Base-by-base conservation (phyloP, 371 early-diverging fungal genomes). In the Mortierella sp. region DNA sequence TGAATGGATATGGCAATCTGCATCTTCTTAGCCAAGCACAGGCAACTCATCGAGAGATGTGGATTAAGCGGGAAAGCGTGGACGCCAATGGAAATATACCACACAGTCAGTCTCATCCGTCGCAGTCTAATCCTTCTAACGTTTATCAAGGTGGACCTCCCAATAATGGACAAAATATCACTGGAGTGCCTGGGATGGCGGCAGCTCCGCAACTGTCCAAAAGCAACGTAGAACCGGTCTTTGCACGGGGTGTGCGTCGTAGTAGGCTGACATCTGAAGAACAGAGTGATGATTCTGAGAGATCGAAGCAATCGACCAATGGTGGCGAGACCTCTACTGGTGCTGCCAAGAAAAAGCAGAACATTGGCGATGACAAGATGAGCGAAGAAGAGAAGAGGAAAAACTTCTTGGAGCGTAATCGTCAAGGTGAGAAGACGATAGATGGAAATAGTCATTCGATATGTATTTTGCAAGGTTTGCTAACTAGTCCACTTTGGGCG, bases 351-450 rank as follows among this genome's bases (percentile, higher is more conserved):
- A 73, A 68, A 60, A 68, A 56, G 32, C 41, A 50, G 24, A 58
- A 56, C 17, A 48, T 63, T 23, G 60, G 44, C 0, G 66, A 72
- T 24, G 66, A 72, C 2, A 66, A 62, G 55, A 72, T 83, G 71
- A 82, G 85, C 6, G 87, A 84, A 14, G 89, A 89, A 24, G 92
- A 91, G 52, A 93, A 90, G 64, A 84, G 93, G 43, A 82, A 82
- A 56, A 91, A 89, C 79, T 93, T 94, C 79, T 79, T 94, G 71
- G 95, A 94, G 73, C 85, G 95, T 54, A 94, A 94, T 78, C 86
- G 95, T 56, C 87, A 89, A 79, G 92, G 92, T 90, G 19, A 17
- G 43, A 43, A 43, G 12, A 34, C 34, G 11, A 34, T 5, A 34
- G 34, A 34, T 7, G 34, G 11, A 11, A 34, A 34, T 5, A 34